Conservation (phyloP, 495 filamentous ascomycete genomes). For the Hypoxylon perforatum region DNA sequence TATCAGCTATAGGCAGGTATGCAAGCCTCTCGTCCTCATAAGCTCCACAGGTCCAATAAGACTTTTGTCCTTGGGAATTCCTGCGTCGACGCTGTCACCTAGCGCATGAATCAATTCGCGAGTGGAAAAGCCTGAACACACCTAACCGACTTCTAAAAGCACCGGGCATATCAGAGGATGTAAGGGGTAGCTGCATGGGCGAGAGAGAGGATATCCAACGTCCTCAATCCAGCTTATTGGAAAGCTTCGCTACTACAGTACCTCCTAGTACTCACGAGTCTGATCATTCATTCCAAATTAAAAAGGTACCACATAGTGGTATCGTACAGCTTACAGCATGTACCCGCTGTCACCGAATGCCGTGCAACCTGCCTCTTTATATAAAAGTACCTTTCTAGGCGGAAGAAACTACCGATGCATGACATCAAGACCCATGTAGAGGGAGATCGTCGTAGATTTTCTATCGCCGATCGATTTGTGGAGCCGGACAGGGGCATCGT, state of each 20-base stretch:
- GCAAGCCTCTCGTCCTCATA: no score
- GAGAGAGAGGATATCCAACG: neutral
- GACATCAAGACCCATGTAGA: constrained; percentile 31
- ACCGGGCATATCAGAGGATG: neutral
- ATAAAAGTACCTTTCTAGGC: constrained; percentile 6
- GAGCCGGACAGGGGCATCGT: constrained; percentile 9
- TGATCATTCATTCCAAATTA: neutral
- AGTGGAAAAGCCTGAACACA: neutral
- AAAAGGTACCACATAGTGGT: no score
- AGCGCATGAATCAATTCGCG: neutral
- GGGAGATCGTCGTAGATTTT: constrained; percentile 36
- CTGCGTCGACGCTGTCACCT: no score
- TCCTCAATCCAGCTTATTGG: no score
- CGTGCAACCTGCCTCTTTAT: neutral
- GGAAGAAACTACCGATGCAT: constrained; percentile 29
- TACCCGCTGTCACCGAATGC: neutral
- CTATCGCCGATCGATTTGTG: constrained; percentile 30
- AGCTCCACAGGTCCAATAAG: no score
- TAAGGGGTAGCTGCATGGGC: neutral
- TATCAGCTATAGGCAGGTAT: no score
- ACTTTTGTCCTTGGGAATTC: no score
- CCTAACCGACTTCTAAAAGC: constrained; percentile 12
- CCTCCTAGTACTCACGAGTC: no score
- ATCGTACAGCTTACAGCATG: no score
- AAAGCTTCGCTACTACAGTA: no score